phyloP scores from a whole-genome alignment of 768 basidiomycete genomes.

The Xerocomus brunneocitrinus region DNA sequence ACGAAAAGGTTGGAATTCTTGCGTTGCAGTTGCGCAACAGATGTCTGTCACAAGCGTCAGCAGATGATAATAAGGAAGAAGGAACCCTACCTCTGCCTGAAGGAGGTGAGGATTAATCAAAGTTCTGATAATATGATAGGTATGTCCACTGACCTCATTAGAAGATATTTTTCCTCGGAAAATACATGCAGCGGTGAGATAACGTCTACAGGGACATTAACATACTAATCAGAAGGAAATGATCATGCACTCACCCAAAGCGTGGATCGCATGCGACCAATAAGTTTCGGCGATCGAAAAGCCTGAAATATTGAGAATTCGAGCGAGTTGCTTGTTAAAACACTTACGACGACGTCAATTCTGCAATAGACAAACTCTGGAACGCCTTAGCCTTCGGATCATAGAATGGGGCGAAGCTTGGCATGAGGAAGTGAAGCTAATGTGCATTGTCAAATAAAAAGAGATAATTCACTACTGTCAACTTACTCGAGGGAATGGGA shows the following conservation, averaged over 20 bases:
- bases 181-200: constrained; percentile 82
- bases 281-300: constrained; percentile 77
- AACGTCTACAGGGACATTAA: constrained; percentile 48
- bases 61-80: constrained; percentile 2
- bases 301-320: constrained; percentile 33
- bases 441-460: constrained; percentile 2
- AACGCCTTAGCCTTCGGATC: constrained; percentile 60
- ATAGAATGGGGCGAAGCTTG: constrained; percentile 88
- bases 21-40: constrained; percentile 67
- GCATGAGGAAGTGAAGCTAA: constrained; percentile 94
- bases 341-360: constrained; percentile 70
- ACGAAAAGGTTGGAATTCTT: constrained; percentile 76
- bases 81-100: constrained; percentile 48
- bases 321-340: background rate
- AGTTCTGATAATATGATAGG: background rate
- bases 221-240: background rate
- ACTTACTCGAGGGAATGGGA: constrained; percentile 91
- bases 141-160: constrained; percentile 56
- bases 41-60: constrained; percentile 41
- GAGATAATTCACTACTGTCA: background rate
- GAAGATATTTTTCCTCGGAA: constrained; percentile 82
- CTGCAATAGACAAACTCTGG: constrained; percentile 55
- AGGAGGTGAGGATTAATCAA: constrained; percentile 8
- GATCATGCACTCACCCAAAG: constrained; percentile 46
- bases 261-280: constrained; percentile 82